Conservation (phyloP, 192 early-diverging fungal species). For the Jimgerdemannia lactiflua region DNA sequence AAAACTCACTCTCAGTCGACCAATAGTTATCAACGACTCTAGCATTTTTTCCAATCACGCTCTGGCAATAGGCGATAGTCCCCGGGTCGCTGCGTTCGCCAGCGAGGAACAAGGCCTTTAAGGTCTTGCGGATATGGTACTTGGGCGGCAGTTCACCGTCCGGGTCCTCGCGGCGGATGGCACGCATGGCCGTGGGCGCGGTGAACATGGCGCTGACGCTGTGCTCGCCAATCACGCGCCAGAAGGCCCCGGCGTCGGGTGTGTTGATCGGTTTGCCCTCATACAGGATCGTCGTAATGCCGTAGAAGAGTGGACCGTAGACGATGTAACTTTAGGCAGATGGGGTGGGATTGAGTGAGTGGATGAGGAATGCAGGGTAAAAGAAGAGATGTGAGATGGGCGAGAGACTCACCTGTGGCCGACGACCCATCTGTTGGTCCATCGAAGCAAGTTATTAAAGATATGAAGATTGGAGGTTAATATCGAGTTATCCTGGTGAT, state of each 20-base stretch:
- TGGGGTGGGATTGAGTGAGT: not conserved
- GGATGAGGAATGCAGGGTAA: not conserved
- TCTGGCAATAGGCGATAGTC: conserved; percentile 57
- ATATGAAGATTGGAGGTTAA: not conserved
- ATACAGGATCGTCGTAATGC: conserved; percentile 76
- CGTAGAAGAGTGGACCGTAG: conserved; percentile 76
- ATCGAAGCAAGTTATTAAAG: not conserved
- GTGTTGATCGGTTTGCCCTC: conserved; percentile 86
- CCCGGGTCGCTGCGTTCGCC: conserved; percentile 85
- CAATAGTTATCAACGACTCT: conserved; percentile 83
- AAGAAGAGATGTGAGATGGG: not conserved
- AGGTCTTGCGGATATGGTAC: conserved; percentile 56
- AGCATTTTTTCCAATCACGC: conserved; percentile 43
- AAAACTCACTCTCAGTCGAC: conserved; percentile 70
- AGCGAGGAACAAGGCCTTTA: conserved; percentile 70
- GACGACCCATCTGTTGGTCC: conserved; percentile 62
- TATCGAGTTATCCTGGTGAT: not conserved
- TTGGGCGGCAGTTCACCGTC: conserved; percentile 50
- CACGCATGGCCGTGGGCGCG: conserved; percentile 84
- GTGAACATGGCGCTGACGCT: conserved; percentile 72
- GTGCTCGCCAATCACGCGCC: conserved; percentile 77
- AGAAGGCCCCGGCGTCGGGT: conserved; percentile 79
- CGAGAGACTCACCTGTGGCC: conserved; percentile 53
- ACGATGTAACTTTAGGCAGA: conserved; percentile 59
- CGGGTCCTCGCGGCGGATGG: conserved; percentile 77